A percentile compares a stretch with the other conserved stretches of the same genome.
phyloP scores from a whole-genome alignment of 768 basidiomycete genomes.

The Coprinopsis sp. region DNA sequence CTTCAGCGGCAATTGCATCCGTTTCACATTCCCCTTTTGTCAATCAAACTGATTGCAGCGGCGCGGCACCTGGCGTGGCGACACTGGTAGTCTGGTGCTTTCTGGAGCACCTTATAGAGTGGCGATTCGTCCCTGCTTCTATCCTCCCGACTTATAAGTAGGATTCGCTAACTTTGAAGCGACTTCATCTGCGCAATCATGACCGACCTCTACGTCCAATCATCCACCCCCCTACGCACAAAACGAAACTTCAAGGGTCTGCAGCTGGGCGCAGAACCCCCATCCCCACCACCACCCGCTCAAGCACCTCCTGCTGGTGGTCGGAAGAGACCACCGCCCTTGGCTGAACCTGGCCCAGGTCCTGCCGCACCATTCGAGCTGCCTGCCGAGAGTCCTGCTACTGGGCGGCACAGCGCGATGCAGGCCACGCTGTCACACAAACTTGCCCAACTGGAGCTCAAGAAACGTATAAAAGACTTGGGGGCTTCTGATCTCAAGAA shows the following conservation, averaged over 20 bases:
- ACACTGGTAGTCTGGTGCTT: background rate
- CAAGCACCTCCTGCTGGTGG: slow-evolving; percentile 14
- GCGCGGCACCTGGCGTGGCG: background rate
- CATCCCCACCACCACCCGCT: slow-evolving; percentile 13
- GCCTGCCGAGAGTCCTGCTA: slow-evolving; percentile 48
- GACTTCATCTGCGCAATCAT: background rate
- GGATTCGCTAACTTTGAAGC: too few species aligned
- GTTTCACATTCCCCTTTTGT: slow-evolving; percentile 4
- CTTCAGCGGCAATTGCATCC: background rate
- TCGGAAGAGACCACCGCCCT: slow-evolving; percentile 23
- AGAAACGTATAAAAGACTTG: slow-evolving; percentile 68
- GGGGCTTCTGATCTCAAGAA: slow-evolving; percentile 87
- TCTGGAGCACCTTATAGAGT: too few species aligned
- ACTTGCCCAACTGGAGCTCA: slow-evolving; percentile 79
- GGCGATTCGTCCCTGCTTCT: too few species aligned
- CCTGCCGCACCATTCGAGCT: slow-evolving; percentile 36
- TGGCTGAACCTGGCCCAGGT: slow-evolving; percentile 19
- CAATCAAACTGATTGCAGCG: slow-evolving; percentile 1
- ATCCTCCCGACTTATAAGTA: too few species aligned
- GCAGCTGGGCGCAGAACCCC: slow-evolving; percentile 49
- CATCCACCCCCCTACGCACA: slow-evolving; percentile 60
- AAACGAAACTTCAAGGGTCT: slow-evolving; percentile 90
- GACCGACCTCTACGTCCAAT: slow-evolving; percentile 16
- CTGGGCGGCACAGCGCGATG: slow-evolving; percentile 43
- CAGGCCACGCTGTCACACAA: slow-evolving; percentile 76